Percentiles rank a stretch among this genome's conserved stretches.
Conservation (phyloP, 1,284 basidiomycete genomes). For the Melampsora occidentalis region DNA sequence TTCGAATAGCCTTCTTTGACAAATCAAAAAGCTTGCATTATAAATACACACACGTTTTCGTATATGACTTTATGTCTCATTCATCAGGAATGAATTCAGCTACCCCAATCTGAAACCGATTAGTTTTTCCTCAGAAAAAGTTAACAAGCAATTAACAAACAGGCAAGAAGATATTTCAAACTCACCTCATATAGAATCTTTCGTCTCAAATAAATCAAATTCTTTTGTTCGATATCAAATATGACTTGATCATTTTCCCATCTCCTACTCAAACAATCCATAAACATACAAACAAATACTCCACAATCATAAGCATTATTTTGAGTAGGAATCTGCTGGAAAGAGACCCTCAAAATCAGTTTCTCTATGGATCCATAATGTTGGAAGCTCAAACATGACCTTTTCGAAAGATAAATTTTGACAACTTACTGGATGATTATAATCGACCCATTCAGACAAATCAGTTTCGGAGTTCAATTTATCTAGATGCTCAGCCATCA, state of each 20-base stretch:
- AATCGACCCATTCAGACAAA: slow-evolving; percentile 48
- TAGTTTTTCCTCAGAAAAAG: too few species aligned
- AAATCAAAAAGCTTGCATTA: too few species aligned
- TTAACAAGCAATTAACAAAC: not conserved
- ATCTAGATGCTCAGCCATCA: slow-evolving; percentile 48
- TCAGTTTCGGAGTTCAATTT: slow-evolving; percentile 50
- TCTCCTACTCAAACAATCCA: slow-evolving; percentile 52
- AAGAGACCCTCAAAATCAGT: not conserved
- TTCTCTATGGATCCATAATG: slow-evolving; percentile 22
- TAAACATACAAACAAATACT: slow-evolving; percentile 51
- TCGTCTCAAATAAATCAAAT: slow-evolving; percentile 16
- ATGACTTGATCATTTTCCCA: slow-evolving; percentile 32
- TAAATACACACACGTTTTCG: too few species aligned
- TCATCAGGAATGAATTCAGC: too few species aligned
- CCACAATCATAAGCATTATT: slow-evolving; percentile 53
- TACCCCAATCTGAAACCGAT: too few species aligned
- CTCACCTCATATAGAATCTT: slow-evolving; percentile 22
- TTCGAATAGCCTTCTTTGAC: too few species aligned
- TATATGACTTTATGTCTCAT: too few species aligned
- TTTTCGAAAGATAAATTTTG: slow-evolving; percentile 33
- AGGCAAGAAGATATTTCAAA: not conserved
- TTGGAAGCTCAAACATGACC: slow-evolving; percentile 20
- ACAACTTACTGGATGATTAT: slow-evolving; percentile 6
- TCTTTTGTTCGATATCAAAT: slow-evolving; percentile 25
- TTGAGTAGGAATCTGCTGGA: slow-evolving; percentile 49